These are phyloP conservation scores for Oldenlandia corymbosa DNA, from an alignment of 257 asterid species.

Conservation along the genomic window DNA sequence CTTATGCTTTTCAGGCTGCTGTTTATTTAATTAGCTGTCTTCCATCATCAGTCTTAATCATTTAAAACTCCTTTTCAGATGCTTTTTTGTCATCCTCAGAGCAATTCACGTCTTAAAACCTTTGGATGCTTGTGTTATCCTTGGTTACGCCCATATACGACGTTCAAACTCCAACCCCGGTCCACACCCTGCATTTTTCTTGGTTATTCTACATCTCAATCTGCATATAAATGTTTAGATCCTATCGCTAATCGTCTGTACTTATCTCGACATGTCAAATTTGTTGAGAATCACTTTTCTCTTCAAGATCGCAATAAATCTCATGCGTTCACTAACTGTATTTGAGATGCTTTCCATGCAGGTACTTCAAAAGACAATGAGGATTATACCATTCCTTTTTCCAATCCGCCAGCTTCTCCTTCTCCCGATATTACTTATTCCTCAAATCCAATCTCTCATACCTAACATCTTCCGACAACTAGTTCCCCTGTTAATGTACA, in stretches of 20 bases:
- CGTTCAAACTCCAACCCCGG: neutral
- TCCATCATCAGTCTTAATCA: neutral
- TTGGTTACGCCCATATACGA: neutral
- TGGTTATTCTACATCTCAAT: neutral
- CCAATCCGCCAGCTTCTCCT: too few species aligned
- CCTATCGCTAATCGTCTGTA: neutral
- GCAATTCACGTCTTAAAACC: neutral
- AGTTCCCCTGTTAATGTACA: too few species aligned
- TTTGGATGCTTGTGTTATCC: conserved; percentile 4
- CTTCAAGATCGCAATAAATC: neutral
- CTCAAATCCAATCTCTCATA: too few species aligned
- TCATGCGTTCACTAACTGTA: neutral
- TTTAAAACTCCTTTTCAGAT: neutral
- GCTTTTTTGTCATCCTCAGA: neutral
- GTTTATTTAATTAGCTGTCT: neutral
- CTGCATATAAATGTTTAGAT: conserved; percentile 4
- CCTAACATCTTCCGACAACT: too few species aligned
- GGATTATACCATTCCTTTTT: too few species aligned
- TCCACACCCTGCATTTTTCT: neutral
- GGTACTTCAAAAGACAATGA: neutral
- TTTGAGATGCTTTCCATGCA: neutral
- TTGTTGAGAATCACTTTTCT: neutral
- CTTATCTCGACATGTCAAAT: neutral
- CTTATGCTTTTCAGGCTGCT: neutral
- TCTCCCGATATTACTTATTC: too few species aligned